Evolutionary conservation across 2,329 filamentous ascomycete species (phyloP).

Genomic region (Clarireedia homoeocarpa): DNA sequence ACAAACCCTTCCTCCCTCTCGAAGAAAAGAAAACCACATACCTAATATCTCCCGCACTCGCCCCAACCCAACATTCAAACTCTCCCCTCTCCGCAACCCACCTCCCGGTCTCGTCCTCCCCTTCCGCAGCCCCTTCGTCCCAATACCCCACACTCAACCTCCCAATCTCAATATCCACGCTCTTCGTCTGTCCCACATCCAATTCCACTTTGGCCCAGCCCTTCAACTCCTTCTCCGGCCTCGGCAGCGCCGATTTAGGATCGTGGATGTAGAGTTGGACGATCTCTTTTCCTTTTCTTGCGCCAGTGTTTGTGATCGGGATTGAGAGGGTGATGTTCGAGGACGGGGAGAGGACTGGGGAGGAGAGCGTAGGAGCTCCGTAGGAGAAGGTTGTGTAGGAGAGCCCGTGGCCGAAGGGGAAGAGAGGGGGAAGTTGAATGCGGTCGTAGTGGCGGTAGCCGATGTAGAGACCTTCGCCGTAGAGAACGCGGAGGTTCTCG

Average conservation of each 20-base stretch:
- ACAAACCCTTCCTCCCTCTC: no score
- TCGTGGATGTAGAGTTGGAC: constrained; percentile 64
- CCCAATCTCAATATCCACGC: constrained; percentile 35
- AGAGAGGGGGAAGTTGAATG: constrained; percentile 49
- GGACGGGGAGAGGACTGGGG: constrained; percentile 29
- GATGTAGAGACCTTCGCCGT: constrained; percentile 66
- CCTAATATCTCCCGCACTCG: constrained; percentile 56
- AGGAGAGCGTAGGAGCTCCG: constrained; percentile 45
- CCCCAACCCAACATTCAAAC: constrained; percentile 54
- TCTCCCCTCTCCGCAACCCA: constrained; percentile 61
- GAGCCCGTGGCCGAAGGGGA: constrained; percentile 67
- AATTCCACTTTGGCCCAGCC: constrained; percentile 60
- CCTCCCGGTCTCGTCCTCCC: constrained; percentile 32
- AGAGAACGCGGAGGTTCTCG: constrained; percentile 59
- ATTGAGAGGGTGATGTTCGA: constrained; percentile 31
- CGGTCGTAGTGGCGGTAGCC: constrained; percentile 69
- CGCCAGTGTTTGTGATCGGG: constrained; percentile 52
- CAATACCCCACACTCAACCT: constrained; percentile 51
- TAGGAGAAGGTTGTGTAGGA: constrained; percentile 66
- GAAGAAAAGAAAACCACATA: constrained; percentile 30
- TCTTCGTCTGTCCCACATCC: constrained; percentile 41
- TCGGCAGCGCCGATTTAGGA: constrained; percentile 50
- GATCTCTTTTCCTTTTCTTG: constrained; percentile 50
- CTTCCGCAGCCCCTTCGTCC: constrained; percentile 36
- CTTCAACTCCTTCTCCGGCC: constrained; percentile 63